Evolutionary conservation across 2,329 filamentous ascomycete genomes (phyloP), one percentile per base, ranked within the genome.

Genomic region (Monosporascus sp.): DNA sequence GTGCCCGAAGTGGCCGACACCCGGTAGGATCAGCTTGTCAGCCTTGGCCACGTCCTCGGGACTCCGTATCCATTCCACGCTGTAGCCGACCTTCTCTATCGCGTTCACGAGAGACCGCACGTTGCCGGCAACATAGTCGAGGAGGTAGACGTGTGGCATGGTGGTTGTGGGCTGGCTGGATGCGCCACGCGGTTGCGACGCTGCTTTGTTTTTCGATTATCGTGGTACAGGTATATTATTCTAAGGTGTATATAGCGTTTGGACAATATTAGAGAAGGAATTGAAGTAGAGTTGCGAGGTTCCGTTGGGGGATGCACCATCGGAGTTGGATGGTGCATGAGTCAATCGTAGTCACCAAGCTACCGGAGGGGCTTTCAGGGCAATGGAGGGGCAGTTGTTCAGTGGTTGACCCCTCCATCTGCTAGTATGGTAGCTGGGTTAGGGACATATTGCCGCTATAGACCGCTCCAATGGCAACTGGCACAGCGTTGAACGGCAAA

Each of bases 1-100:
- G 78, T 99, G 91, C 56, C 94, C 94, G 66, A 97, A 99, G 78
- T 99, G 93, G 63, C 94, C 94, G 58, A 99, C 94, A 55, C 94
- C 94, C 5, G 94, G 94, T 26, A 99, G 82, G 60, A 99, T 97
- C 64, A 99, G 84, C 81, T 87, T 95, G 87, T 96, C 89, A 61
- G 93, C 94, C 63, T 86, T 85, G 57, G 84, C 76, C 51, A 99
- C 84, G 72, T 97, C 91, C 63, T 88, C 85, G 5, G 94, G 94
- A 37, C 85, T 85, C 64, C 81, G 87, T 61, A 99, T 80, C 94
- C 93, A 97, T 76, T 94, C 89, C 47, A 99, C 90, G 45, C 89
- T 82, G 70, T 93, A 97, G 57, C 94, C 94, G 55, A 93, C 82
- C 73, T 94, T 96, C 72, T 99, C 93, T 66, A 99, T 96, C 64